Evolutionary conservation across 139 green algal species (phyloP), one percentile per base, ranked within the genome.

Genomic region (Chlorella sorokiniana): DNA sequence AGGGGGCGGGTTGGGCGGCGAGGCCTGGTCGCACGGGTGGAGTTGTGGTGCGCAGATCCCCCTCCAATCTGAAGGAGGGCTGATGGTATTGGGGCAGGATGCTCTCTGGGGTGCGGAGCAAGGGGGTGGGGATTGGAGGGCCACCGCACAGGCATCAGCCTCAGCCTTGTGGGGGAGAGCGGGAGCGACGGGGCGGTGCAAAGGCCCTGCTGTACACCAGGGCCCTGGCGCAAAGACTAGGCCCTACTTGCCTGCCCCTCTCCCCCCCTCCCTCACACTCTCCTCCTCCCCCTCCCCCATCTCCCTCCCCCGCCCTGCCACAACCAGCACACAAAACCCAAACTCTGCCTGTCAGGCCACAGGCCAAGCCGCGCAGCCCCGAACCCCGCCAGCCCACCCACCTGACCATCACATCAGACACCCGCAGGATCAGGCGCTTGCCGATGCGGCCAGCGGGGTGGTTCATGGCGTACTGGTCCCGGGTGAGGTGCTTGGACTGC

Each of bases 401-500:
- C 71, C 71, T n/a, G 31, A 88, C 71, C 85, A 91, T 91, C 78
- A 91, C 65, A 44, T 92, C 84, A 2, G 20, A 1, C 59, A 92
- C 89, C 0, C 83, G 78, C 63, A 93, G 83, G 3, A 91, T 92
- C 31, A 93, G 88, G 25, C 89, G 84, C 79, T 91, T 91, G 45
- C 89, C 89, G 61, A 93, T 93, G 40, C 89, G 80, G 1, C 89
- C 89, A 27, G 89, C 88, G 0, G 89, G 89, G 76, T 93, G 89
- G 81, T 93, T 93, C 83, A 87, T 86, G 22, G 89, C 89, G 42
- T 91, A 93, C 62, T 93, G 56, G 41, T 93, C 89, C 56, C 81
- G 67, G 1, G 89, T 93, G 63, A 93, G 69, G 41, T 88, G 79
- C 72, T 88, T 89, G 37, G 89, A 88, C 85, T 93, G 86, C 23